Evolutionary conservation across 306 rosid genomes (phyloP).

Genomic region (Carpinus viminea): DNA sequence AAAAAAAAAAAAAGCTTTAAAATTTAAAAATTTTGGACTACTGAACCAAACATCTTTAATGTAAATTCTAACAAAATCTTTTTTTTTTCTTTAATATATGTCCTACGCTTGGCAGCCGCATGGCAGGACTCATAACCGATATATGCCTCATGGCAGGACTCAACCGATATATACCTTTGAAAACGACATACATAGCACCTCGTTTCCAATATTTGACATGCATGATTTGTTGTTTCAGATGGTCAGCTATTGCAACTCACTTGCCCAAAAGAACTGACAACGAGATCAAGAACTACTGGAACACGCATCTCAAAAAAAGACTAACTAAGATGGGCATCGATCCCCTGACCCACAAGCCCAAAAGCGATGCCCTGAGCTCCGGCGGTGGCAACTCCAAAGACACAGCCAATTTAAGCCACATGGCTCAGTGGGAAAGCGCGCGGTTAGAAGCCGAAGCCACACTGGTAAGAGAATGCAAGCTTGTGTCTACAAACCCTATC

Average conservation of each 20-base stretch:
- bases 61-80: too few species aligned
- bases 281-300: slow-evolving; percentile 52
- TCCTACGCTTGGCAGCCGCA: too few species aligned
- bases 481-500: background rate
- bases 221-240: slow-evolving; percentile 8
- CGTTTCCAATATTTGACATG: too few species aligned
- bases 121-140: too few species aligned
- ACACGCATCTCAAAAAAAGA: slow-evolving; percentile 42
- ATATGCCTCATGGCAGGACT: too few species aligned
- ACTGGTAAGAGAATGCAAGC: slow-evolving; percentile 30
- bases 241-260: slow-evolving; percentile 20
- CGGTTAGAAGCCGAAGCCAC: slow-evolving; percentile 45
- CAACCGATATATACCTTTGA: too few species aligned
- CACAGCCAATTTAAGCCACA: slow-evolving; percentile 39
- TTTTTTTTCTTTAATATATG: too few species aligned
- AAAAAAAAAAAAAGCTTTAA: too few species aligned
- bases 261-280: slow-evolving; percentile 43
- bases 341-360: slow-evolving; percentile 42
- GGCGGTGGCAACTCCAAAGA: slow-evolving; percentile 23
- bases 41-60: too few species aligned
- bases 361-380: slow-evolving; percentile 25
- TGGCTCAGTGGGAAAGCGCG: slow-evolving; percentile 45
- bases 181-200: too few species aligned
- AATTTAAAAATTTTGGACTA: too few species aligned
- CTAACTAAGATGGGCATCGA: slow-evolving; percentile 40